phyloP scores from a whole-genome alignment of 495 filamentous ascomycete genomes.

The Chlorociboria aeruginascens region DNA sequence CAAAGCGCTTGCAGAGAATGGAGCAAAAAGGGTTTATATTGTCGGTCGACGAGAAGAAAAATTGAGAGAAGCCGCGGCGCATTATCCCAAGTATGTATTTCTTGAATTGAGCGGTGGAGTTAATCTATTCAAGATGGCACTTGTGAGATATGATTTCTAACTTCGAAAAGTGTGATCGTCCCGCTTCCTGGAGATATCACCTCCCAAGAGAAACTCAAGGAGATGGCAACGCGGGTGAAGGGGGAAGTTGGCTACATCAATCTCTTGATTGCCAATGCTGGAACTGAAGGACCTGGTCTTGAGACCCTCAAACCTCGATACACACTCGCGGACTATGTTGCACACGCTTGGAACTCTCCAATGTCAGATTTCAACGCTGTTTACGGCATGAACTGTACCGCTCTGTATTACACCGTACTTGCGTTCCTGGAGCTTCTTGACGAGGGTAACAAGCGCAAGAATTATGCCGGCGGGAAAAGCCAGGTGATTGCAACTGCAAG shows the following conservation, averaged over 20 bases:
- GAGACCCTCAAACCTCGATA: neutral
- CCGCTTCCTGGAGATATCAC: slow-evolving; percentile 50
- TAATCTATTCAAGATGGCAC: no score
- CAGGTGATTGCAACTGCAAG: slow-evolving; percentile 54
- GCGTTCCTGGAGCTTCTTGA: slow-evolving; percentile 53
- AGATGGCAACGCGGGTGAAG: slow-evolving; percentile 35
- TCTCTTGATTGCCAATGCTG: slow-evolving; percentile 26
- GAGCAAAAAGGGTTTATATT: slow-evolving; percentile 54
- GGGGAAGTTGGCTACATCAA: slow-evolving; percentile 45
- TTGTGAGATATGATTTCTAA: no score
- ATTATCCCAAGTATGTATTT: no score
- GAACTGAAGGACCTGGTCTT: neutral
- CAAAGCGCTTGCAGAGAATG: slow-evolving; percentile 44
- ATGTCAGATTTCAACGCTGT: slow-evolving; percentile 16
- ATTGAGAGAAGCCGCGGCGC: slow-evolving; percentile 16
- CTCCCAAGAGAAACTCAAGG: slow-evolving; percentile 45
- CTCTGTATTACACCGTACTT: slow-evolving; percentile 46
- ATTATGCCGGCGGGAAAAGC: slow-evolving; percentile 34
- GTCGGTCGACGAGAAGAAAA: slow-evolving; percentile 38
- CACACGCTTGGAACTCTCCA: neutral
- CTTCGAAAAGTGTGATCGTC: slow-evolving; percentile 26
- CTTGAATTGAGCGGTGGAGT: no score
- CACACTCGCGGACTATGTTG: neutral
- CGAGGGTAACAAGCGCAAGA: slow-evolving; percentile 42
- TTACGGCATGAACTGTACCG: slow-evolving; percentile 38